phyloP scores from a whole-genome alignment of 805 yeast species.

The Jamesozyma jinghongensis region DNA sequence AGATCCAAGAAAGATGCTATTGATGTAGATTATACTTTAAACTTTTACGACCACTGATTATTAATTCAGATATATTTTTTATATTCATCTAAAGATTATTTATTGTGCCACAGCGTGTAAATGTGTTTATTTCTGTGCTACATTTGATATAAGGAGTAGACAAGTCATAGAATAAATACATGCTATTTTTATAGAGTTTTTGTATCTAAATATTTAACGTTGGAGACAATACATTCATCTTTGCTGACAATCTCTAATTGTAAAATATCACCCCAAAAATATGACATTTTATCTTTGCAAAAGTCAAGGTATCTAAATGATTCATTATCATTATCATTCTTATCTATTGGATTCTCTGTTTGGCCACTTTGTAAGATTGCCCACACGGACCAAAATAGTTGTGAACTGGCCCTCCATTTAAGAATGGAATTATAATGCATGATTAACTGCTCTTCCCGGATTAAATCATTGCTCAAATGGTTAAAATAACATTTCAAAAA shows the following conservation, averaged over 20 bases:
- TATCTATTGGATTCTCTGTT: constrained; percentile 8
- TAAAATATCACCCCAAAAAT: constrained; percentile 64
- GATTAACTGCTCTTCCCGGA: constrained; percentile 31
- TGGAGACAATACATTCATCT: constrained; percentile 35
- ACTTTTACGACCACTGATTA: not conserved
- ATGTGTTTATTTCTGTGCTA: too few species aligned
- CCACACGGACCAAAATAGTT: constrained; percentile 81
- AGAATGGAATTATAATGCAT: constrained; percentile 51
- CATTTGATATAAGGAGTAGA: too few species aligned
- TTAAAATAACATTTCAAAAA: constrained; percentile 63
- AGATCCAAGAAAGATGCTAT: constrained; percentile 97
- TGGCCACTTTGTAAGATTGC: constrained; percentile 69
- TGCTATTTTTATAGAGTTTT: not conserved
- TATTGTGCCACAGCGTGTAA: too few species aligned
- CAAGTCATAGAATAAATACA: too few species aligned
- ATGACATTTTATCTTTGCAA: constrained; percentile 58
- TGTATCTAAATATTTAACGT: constrained; percentile 27
- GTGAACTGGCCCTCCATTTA: constrained; percentile 70
- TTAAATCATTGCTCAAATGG: constrained; percentile 26
- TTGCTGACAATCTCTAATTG: constrained; percentile 42
- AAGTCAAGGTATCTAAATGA: constrained; percentile 69
- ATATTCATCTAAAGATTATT: not conserved
- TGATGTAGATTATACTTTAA: constrained; percentile 32
- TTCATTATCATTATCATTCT: constrained; percentile 33
- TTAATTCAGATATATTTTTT: not conserved